Conservation (phyloP, 768 basidiomycete genomes). For the Trametes villosa region DNA sequence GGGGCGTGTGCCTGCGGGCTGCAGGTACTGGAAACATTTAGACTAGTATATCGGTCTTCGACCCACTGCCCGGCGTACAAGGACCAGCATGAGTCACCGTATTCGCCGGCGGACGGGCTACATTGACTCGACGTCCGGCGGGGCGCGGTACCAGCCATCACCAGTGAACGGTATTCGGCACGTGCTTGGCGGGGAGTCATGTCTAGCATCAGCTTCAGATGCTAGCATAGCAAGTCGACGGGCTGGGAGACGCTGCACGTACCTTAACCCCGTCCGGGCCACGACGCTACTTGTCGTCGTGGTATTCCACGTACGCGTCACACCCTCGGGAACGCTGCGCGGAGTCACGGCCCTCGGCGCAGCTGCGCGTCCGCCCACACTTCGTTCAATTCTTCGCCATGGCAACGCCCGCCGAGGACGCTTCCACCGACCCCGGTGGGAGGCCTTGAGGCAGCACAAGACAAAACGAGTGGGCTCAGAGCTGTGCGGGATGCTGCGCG, state of each 20-base stretch:
- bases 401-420: not conserved
- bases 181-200: slow-evolving; percentile 22
- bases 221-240: not conserved
- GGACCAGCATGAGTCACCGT: slow-evolving; percentile 18
- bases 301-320: slow-evolving; percentile 1
- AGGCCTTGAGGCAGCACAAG: not conserved
- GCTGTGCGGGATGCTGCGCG: not conserved
- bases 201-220: slow-evolving; percentile 9
- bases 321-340: not conserved
- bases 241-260: not conserved
- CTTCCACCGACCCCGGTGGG: not conserved
- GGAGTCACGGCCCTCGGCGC: not conserved
- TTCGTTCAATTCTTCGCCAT: not conserved
- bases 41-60: slow-evolving; percentile 24
- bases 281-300: not conserved
- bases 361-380: not conserved
- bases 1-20: not conserved
- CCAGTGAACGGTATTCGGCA: slow-evolving; percentile 9
- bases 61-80: slow-evolving; percentile 4
- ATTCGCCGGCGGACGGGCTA: slow-evolving; percentile 6
- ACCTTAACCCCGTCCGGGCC: slow-evolving; percentile 3
- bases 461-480: not conserved
- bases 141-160: slow-evolving; percentile 7
- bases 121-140: slow-evolving; percentile 21
- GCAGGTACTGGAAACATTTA: slow-evolving; percentile 14